phyloP scores from a whole-genome alignment of 495 filamentous ascomycete species.

The Tuber magnatum region DNA sequence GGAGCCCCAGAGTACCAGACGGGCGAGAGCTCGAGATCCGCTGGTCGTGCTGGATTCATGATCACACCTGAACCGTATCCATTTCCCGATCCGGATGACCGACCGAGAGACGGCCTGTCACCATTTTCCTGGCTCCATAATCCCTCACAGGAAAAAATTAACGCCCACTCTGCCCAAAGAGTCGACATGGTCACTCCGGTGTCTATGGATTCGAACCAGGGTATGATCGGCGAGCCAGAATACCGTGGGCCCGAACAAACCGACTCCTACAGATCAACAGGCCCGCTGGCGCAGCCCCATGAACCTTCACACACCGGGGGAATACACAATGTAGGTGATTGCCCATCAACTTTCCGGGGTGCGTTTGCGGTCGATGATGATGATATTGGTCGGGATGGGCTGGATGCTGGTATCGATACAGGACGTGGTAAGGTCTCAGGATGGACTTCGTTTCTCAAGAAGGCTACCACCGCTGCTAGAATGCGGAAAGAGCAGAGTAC shows the following conservation, averaged over 20 bases:
- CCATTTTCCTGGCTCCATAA: slow-evolving; percentile 39
- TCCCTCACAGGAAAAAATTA: slow-evolving; percentile 35
- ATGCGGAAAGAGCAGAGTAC: slow-evolving; percentile 37
- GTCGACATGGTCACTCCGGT: slow-evolving; percentile 37
- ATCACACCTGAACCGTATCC: slow-evolving; percentile 21
- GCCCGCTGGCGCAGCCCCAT: slow-evolving; percentile 18
- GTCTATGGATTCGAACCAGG: slow-evolving; percentile 32
- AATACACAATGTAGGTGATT: slow-evolving; percentile 10
- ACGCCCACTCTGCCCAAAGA: slow-evolving; percentile 13
- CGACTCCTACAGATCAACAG: slow-evolving; percentile 18
- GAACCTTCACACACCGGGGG: slow-evolving; percentile 3
- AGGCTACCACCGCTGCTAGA: slow-evolving; percentile 37
- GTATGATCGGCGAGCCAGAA: slow-evolving; percentile 3
- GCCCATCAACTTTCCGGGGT: slow-evolving; percentile 9
- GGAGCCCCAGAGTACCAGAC: slow-evolving; percentile 4
- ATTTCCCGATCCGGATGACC: slow-evolving; percentile 21
- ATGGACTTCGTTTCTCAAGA: slow-evolving; percentile 41
- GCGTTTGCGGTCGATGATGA: slow-evolving; percentile 28
- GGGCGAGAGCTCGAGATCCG: slow-evolving; percentile 35
- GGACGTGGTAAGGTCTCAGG: slow-evolving; percentile 32
- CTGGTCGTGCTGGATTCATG: slow-evolving; percentile 19
- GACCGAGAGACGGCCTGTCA: slow-evolving; percentile 28
- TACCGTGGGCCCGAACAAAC: slow-evolving; percentile 14
- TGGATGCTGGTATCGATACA: slow-evolving; percentile 7
- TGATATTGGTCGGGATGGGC: background rate